phyloP scores from a whole-genome alignment of 2,329 filamentous ascomycete genomes.

The Plenodomus biglobosus region DNA sequence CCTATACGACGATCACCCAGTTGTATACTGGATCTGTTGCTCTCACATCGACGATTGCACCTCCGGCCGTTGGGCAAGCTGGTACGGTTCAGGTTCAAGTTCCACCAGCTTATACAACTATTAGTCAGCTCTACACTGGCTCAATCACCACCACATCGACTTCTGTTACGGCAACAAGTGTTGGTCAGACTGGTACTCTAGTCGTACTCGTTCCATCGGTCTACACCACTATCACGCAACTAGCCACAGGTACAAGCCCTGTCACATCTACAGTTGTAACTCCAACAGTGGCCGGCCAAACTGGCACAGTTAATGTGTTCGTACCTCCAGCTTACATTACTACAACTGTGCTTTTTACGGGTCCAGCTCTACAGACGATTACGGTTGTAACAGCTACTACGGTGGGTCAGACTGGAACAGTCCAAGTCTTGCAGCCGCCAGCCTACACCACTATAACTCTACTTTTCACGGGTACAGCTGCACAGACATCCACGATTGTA shows the following conservation, averaged over 20 bases:
- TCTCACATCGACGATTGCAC: not conserved
- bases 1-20: not conserved
- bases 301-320: not conserved
- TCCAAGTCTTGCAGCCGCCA: not conserved
- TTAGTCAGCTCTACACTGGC: constrained; percentile 1
- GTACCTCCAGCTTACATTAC: not conserved
- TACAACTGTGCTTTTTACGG: not conserved
- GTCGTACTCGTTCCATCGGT: not conserved
- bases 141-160: not conserved
- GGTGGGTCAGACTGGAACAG: not conserved
- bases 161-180: not conserved
- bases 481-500: not conserved
- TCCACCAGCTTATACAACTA: not conserved
- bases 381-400: not conserved
- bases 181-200: not conserved
- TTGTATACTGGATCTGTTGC: not conserved
- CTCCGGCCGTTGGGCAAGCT: not conserved
- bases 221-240: constrained; percentile 1
- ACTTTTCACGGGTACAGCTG: not conserved
- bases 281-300: not conserved
- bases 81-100: not conserved
- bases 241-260: not conserved
- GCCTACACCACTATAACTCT: not conserved
- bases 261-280: not conserved
- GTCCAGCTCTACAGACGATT: not conserved